Evolutionary conservation across 2,329 filamentous ascomycete genomes (phyloP).

Genomic region (Venturiaceae sp.): DNA sequence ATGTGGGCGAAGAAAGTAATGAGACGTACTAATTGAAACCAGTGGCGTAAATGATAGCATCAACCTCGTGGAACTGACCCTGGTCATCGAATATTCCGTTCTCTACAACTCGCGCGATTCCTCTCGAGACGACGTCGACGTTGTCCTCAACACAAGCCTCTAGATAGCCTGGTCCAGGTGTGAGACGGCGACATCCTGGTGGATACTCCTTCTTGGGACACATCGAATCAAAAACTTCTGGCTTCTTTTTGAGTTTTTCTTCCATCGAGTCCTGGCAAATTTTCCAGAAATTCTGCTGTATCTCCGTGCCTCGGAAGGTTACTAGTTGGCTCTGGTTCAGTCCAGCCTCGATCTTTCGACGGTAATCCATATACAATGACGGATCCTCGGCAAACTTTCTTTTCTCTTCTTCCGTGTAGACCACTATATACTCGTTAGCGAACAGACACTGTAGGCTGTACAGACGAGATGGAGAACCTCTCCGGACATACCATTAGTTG

Average conservation of each 20-base stretch:
- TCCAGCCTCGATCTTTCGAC: too few species aligned
- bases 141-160: slow-evolving; percentile 35
- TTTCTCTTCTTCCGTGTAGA: too few species aligned
- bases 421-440: not conserved
- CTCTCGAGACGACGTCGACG: slow-evolving; percentile 23
- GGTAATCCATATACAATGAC: too few species aligned
- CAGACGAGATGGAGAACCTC: slow-evolving; percentile 40
- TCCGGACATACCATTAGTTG: slow-evolving; percentile 51
- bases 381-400: too few species aligned
- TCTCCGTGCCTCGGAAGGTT: slow-evolving; percentile 31
- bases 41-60: slow-evolving; percentile 34
- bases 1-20: slow-evolving; percentile 21
- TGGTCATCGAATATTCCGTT: slow-evolving; percentile 29
- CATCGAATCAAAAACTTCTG: slow-evolving; percentile 23
- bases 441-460: not conserved
- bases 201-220: slow-evolving; percentile 32
- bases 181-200: slow-evolving; percentile 37
- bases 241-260: slow-evolving; percentile 20
- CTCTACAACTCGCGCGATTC: slow-evolving; percentile 25
- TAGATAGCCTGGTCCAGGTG: slow-evolving; percentile 42
- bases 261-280: slow-evolving; percentile 27
- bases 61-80: slow-evolving; percentile 25
- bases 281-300: slow-evolving; percentile 13
- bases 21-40: slow-evolving; percentile 27
- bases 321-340: slow-evolving; percentile 45